A percentile compares a stretch with the other conserved stretches of the same genome.
phyloP scores from a whole-genome alignment of 805 yeast genomes.

The Yamadazyma insecticola region DNA sequence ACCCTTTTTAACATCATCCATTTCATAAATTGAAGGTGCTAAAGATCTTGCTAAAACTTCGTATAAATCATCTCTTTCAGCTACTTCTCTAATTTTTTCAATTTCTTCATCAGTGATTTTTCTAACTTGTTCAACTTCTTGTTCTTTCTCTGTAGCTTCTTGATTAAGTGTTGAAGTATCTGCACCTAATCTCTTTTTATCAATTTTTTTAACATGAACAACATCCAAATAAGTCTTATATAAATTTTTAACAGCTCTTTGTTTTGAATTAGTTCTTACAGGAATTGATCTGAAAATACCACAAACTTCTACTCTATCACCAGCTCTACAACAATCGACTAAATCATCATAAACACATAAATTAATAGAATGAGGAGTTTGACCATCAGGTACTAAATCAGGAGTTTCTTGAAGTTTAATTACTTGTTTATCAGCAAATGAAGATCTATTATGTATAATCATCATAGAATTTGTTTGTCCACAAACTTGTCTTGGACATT shows the following conservation, averaged over 20 bases:
- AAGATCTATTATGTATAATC: conserved; percentile 84
- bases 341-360: conserved; percentile 93
- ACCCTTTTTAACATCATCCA: conserved; percentile 97
- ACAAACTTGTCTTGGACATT: conserved; percentile 89
- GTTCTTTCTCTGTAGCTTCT: conserved; percentile 55
- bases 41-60: conserved; percentile 82
- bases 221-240: conserved; percentile 94
- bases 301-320: conserved; percentile 93
- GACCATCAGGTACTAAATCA: conserved; percentile 95
- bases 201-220: conserved; percentile 85
- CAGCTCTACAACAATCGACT: conserved; percentile 92
- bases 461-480: conserved; percentile 83
- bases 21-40: conserved; percentile 95
- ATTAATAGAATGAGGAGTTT: conserved; percentile 95
- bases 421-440: conserved; percentile 94
- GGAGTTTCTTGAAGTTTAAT: conserved; percentile 94
- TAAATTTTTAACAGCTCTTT: conserved; percentile 74
- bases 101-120: conserved; percentile 67
- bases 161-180: conserved; percentile 62
- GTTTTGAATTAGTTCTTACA: conserved; percentile 80
- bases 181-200: conserved; percentile 72
- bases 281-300: conserved; percentile 94
- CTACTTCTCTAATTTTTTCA: conserved; percentile 52
- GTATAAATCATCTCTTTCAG: conserved; percentile 74
- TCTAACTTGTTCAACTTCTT: conserved; percentile 75